Evolutionary conservation across 148 eudicot species (phyloP), one percentile per base, ranked within the genome.

Genomic region (Polygonum aviculare): DNA sequence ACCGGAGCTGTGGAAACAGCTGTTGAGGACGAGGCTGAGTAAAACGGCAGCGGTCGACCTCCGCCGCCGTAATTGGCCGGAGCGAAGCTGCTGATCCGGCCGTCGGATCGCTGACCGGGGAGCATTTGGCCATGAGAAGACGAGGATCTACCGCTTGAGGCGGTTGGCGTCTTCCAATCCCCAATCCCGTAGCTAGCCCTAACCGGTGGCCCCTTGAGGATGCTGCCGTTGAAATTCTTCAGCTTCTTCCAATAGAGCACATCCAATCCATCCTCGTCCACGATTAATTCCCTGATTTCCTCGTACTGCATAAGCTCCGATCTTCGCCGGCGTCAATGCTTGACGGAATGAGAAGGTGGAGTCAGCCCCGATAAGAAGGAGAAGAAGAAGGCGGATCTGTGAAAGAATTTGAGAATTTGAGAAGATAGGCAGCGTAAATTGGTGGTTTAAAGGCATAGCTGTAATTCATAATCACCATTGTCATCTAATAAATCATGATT

Each of bases 241-340:
- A 92, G 86, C 47, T 87, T 89, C 79, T 83, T 85, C 97, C 96
- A 95, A 69, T 92, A 95, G 38, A 92, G 35, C 51, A 95, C 93
- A 84, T 95, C 99, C 81, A 92, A 78, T 12, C 99, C 99, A 73
- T 90, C 88, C 77, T 94, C 98, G 77, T 94, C 97, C 39, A 92
- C 91, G 44, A 94, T 89, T 77, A 90, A 73, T 36, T 91, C 93
- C 69, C 84, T 90, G 0, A 91, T 48, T 26, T 83, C 87, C 22
- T 89, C 91, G 39, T 82, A 78, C 62, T 87, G 55, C 8, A 78
- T 40, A 72, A 94, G 85, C n/a, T 86, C 87, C 45, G 79, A 35
- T 19, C 69, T 31, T 63, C 1, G 39, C 40, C 69, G 40, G 39
- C 38, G 18, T 72, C 48, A 73, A 21, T 76, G 36, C 7, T 9